These are phyloP conservation scores for Lathyrus oleraceus DNA, from an alignment of 306 rosid species.

Conservation along the genomic window DNA sequence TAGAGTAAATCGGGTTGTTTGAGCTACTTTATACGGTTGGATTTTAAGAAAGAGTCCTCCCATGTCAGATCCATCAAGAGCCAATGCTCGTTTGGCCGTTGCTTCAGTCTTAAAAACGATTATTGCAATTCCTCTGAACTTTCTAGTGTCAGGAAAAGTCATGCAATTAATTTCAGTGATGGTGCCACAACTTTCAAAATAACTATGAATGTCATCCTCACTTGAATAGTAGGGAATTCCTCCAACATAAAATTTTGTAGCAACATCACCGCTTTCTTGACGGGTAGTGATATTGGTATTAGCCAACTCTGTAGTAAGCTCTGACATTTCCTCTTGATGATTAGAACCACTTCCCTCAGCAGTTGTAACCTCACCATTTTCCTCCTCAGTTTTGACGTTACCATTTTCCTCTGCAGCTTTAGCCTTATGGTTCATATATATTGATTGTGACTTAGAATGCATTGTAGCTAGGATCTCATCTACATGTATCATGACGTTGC, in stretches of 20 bases:
- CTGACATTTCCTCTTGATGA: constrained; percentile 36
- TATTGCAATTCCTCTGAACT: constrained; percentile 91
- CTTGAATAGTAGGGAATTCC: too few species aligned
- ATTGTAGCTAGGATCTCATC: too few species aligned
- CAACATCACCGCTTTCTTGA: constrained; percentile 46
- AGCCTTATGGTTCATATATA: too few species aligned
- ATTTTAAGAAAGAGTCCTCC: too few species aligned
- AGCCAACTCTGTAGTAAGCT: constrained; percentile 38
- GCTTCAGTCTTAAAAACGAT: constrained; percentile 91
- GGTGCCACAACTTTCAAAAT: constrained; percentile 85
- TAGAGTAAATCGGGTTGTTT: too few species aligned
- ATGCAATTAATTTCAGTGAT: constrained; percentile 84
- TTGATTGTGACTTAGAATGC: too few species aligned
- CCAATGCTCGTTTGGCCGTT: constrained; percentile 90
- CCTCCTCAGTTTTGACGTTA: neutral
- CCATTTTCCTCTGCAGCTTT: constrained; percentile 19
- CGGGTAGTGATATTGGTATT: constrained; percentile 32
- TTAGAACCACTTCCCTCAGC: constrained; percentile 36
- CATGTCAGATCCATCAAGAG: constrained; percentile 82
- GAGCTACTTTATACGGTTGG: too few species aligned
- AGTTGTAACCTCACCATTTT: constrained; percentile 29
- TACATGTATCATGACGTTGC: too few species aligned
- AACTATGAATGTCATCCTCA: constrained; percentile 89
- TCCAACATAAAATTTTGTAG: constrained; percentile 76
- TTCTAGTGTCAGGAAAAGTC: constrained; percentile 88